Evolutionary conservation across 192 early-diverging fungal genomes (phyloP).

Genomic region (Podila epicladia): DNA sequence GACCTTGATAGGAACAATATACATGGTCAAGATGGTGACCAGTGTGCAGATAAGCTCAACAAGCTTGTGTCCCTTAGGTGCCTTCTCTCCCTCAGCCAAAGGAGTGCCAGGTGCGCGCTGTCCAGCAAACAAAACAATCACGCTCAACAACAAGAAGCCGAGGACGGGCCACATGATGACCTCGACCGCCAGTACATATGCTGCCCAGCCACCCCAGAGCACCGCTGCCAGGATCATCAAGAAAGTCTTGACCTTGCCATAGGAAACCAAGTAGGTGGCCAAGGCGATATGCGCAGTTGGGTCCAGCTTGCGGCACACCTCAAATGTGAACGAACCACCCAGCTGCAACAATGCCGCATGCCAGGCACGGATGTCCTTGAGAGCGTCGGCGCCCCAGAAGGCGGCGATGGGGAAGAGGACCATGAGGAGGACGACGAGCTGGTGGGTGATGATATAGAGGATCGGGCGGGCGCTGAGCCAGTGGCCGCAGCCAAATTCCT

Average conservation of each 20-base stretch:
- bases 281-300: constrained; percentile 45
- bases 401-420: constrained; percentile 41
- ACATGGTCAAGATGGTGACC: constrained; percentile 50
- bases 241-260: constrained; percentile 44
- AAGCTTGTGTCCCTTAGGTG: constrained; percentile 41
- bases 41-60: constrained; percentile 43
- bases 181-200: constrained; percentile 47
- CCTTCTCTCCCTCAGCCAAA: constrained; percentile 21
- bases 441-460: constrained; percentile 45
- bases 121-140: constrained; percentile 29
- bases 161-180: constrained; percentile 52
- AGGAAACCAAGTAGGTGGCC: constrained; percentile 37
- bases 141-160: constrained; percentile 37
- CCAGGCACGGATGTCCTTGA: constrained; percentile 38
- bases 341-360: constrained; percentile 43
- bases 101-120: constrained; percentile 36
- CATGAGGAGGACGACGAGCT: constrained; percentile 46
- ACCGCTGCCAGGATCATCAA: constrained; percentile 44
- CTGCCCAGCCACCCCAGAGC: constrained; percentile 34
- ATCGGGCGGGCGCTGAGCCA: constrained; percentile 50
- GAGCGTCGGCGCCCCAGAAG: constrained; percentile 32
- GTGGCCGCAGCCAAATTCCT: constrained; percentile 50
- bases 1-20: constrained; percentile 47
- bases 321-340: constrained; percentile 45
- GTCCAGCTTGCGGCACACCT: constrained; percentile 47